Evolutionary conservation across 2,329 filamentous ascomycete genomes (phyloP).

Genomic region (Pseudonectria buxi): DNA sequence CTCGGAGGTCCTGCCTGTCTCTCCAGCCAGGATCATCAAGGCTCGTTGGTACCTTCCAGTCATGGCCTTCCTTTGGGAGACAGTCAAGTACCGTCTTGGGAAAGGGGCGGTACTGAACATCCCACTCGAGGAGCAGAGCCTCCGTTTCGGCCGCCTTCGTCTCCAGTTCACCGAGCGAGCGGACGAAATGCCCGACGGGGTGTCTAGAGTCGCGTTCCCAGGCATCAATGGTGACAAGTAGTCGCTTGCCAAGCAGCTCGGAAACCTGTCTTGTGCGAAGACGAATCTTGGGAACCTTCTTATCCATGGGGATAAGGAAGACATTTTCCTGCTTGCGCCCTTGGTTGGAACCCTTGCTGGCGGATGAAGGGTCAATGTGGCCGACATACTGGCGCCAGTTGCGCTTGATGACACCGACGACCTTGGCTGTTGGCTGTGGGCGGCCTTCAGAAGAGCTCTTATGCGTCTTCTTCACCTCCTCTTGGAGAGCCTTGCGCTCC

Average conservation of each 20-base stretch:
- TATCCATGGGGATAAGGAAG: conserved; percentile 96
- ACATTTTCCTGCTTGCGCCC: conserved; percentile 85
- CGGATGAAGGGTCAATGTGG: conserved; percentile 83
- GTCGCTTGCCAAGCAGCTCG: conserved; percentile 82
- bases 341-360: conserved; percentile 64
- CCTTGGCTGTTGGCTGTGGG: conserved; percentile 82
- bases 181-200: conserved; percentile 87
- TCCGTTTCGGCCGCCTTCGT: conserved; percentile 98
- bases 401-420: conserved; percentile 87
- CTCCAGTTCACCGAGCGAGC: conserved; percentile 86
- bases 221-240: conserved; percentile 87
- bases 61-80: conserved; percentile 81
- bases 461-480: conserved; percentile 83
- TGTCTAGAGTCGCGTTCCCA: conserved; percentile 94
- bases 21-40: conserved; percentile 80
- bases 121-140: conserved; percentile 86
- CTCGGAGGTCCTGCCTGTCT: conserved; percentile 74
- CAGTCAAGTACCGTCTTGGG: conserved; percentile 94
- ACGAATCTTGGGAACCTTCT: conserved; percentile 91
- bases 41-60: conserved; percentile 83
- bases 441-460: conserved; percentile 67
- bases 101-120: conserved; percentile 96
- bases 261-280: conserved; percentile 85
- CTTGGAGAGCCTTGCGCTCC: conserved; percentile 79
- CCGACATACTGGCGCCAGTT: conserved; percentile 99